These are phyloP conservation scores for Phellopilus nigrolimitatus DNA, from an alignment of 1,284 basidiomycete species.

Conservation along the genomic window DNA sequence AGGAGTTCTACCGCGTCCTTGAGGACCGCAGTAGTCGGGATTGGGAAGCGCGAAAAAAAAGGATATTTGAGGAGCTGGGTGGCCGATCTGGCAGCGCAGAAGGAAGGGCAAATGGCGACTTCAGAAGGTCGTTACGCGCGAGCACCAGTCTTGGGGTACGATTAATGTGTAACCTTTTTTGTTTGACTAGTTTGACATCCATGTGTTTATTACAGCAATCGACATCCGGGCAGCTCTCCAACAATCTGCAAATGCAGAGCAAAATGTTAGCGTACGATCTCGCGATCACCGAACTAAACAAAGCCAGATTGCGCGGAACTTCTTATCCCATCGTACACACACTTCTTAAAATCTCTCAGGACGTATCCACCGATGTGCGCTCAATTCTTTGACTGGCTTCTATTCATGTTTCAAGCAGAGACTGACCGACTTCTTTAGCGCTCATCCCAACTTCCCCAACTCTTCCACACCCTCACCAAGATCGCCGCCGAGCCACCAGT, in stretches of 20 bases:
- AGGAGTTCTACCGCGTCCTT: conserved; percentile 78
- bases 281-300: conserved; percentile 70
- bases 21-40: conserved; percentile 74
- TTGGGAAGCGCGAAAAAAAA: conserved; percentile 88
- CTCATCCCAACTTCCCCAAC: conserved; percentile 53
- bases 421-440: conserved; percentile 4
- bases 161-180: conserved; percentile 25
- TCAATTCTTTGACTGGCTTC: conserved; percentile 6
- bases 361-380: conserved; percentile 52
- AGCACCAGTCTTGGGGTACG: conserved; percentile 52
- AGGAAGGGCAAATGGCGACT: conserved; percentile 40
- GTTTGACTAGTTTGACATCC: not conserved
- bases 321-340: conserved; percentile 74
- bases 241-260: conserved; percentile 77
- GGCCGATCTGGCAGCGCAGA: conserved; percentile 52
- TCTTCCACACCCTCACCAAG: conserved; percentile 67
- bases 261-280: conserved; percentile 96
- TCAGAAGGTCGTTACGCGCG: conserved; percentile 56
- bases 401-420: conserved; percentile 32
- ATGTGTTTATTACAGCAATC: conserved; percentile 12
- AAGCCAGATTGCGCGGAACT: conserved; percentile 62
- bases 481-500: conserved; percentile 66
- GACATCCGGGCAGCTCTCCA: conserved; percentile 13
- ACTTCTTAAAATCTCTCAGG: conserved; percentile 58
- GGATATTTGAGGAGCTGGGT: conserved; percentile 88